Evolutionary conservation across 805 yeast genomes (phyloP).

Genomic region (Diddensiella transvaalensis): DNA sequence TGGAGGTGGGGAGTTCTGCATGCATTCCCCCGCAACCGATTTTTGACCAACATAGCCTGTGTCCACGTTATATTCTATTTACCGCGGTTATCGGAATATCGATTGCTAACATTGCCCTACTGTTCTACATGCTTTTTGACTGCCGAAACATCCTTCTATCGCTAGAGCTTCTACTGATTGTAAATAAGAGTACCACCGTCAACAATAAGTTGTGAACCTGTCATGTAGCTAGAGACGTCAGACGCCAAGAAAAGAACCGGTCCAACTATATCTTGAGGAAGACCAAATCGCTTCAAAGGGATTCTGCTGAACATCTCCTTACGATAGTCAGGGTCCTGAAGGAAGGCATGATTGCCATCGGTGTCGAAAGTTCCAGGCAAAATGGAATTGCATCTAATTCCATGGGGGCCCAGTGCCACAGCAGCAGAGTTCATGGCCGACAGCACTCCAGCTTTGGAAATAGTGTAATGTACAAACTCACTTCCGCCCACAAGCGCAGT

Average conservation of each 20-base stretch:
- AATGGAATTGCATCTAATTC: conserved; percentile 17
- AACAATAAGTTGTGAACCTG: conserved; percentile 13
- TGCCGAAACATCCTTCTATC: too few species aligned
- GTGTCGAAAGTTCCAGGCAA: conserved; percentile 19
- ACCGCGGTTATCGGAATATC: too few species aligned
- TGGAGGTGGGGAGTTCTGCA: too few species aligned
- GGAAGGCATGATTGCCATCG: conserved; percentile 24
- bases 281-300: conserved; percentile 24
- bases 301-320: conserved; percentile 34
- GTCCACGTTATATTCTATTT: too few species aligned
- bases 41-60: too few species aligned
- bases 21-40: too few species aligned
- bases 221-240: conserved; percentile 13
- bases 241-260: conserved; percentile 26
- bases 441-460: conserved; percentile 25
- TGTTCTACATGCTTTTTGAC: too few species aligned
- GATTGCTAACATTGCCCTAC: too few species aligned
- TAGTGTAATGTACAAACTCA: conserved; percentile 32
- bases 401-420: conserved; percentile 13
- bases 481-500: conserved; percentile 22
- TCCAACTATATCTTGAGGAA: conserved; percentile 25
- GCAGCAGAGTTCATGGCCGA: conserved; percentile 18
- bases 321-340: conserved; percentile 35
- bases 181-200: conserved; percentile 32
- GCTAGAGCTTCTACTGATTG: conserved; percentile 9